Evolutionary conservation across 2,329 filamentous ascomycete species (phyloP).

Genomic region (Sporothrix phasma): DNA sequence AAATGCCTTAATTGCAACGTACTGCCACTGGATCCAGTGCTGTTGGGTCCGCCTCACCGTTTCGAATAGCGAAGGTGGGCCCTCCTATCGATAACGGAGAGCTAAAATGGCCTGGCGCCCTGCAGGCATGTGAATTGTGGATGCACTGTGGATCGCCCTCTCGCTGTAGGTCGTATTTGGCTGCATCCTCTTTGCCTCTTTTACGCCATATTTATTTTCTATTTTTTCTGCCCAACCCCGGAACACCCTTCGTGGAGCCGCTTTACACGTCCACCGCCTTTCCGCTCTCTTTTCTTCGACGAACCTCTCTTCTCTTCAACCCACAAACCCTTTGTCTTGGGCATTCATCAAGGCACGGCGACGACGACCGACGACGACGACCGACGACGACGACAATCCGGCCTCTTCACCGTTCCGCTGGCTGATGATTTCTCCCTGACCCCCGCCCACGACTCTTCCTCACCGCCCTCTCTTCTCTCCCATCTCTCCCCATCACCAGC

Average conservation of each 20-base stretch:
- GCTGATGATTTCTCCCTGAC: constrained; percentile 2
- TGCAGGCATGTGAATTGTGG: constrained; percentile 2
- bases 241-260: not conserved
- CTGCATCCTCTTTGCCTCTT: constrained; percentile 10
- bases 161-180: not conserved
- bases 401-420: not conserved
- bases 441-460: not conserved
- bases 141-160: not conserved
- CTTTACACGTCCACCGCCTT: constrained; percentile 6
- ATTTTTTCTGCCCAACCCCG: constrained; percentile 4
- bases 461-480: not conserved
- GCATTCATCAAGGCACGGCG: not conserved
- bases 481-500: not conserved
- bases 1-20: not conserved
- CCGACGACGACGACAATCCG: not conserved
- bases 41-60: not conserved
- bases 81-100: constrained; percentile 4
- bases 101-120: not conserved
- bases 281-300: not conserved
- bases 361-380: not conserved
- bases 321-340: not conserved
- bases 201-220: constrained; percentile 5
- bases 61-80: not conserved
- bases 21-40: not conserved
- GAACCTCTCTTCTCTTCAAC: constrained; percentile 1